Evolutionary conservation across 768 basidiomycete genomes (phyloP).

Genomic region (Lyophyllum decastes): DNA sequence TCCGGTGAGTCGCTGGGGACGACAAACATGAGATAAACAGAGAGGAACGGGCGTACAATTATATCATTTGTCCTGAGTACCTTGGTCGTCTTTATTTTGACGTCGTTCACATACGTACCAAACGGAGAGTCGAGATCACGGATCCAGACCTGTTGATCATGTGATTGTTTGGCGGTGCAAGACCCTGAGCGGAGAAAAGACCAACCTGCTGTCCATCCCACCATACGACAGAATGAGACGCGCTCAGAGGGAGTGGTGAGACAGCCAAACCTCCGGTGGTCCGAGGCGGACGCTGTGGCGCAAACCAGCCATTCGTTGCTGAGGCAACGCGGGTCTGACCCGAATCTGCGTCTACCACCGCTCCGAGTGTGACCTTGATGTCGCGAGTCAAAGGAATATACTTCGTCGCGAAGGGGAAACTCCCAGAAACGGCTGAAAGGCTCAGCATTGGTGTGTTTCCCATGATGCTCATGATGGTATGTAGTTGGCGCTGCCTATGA

Average conservation of each 20-base stretch:
- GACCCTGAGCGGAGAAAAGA: background rate
- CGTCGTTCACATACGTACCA: slow-evolving; percentile 50
- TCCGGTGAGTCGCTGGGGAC: slow-evolving; percentile 6
- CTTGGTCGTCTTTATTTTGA: slow-evolving; percentile 37
- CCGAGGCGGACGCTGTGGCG: slow-evolving; percentile 23
- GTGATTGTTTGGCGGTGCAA: background rate
- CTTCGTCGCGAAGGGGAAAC: slow-evolving; percentile 40
- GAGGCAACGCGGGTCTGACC: slow-evolving; percentile 23
- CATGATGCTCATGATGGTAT: slow-evolving; percentile 8
- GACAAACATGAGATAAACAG: background rate
- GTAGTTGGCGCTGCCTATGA: background rate
- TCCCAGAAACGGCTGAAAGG: slow-evolving; percentile 32
- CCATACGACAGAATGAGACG: slow-evolving; percentile 50
- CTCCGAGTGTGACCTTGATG: slow-evolving; percentile 32
- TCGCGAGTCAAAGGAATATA: slow-evolving; percentile 31
- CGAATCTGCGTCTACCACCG: slow-evolving; percentile 18
- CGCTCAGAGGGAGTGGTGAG: slow-evolving; percentile 42
- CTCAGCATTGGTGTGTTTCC: slow-evolving; percentile 30
- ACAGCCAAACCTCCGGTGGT: slow-evolving; percentile 24
- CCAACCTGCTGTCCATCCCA: slow-evolving; percentile 40
- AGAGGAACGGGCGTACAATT: slow-evolving; percentile 31
- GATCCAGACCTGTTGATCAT: slow-evolving; percentile 42
- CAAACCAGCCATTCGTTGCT: slow-evolving; percentile 44
- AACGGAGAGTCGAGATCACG: slow-evolving; percentile 47
- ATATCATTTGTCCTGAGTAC: slow-evolving; percentile 42